Conservation (phyloP, 2,329 filamentous ascomycete species). For the Paraphaeosphaeria sporulosa region DNA sequence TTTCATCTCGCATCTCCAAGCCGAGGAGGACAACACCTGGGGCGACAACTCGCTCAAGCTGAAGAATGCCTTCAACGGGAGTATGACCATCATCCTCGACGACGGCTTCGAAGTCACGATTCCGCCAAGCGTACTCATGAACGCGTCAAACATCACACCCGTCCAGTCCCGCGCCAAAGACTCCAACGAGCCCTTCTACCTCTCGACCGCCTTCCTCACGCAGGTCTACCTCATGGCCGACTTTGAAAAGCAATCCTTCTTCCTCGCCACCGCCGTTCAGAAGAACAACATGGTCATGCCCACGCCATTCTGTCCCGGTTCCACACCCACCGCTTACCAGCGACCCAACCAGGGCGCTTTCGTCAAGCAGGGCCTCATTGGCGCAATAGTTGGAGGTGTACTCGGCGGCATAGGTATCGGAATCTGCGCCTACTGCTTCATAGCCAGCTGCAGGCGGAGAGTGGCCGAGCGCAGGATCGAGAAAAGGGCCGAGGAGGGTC, state of each 20-base stretch:
- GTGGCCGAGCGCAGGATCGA: constrained; percentile 37
- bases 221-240: constrained; percentile 56
- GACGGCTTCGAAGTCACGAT: constrained; percentile 52
- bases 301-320: constrained; percentile 49
- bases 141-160: constrained; percentile 49
- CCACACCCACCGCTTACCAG: constrained; percentile 44
- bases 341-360: constrained; percentile 39
- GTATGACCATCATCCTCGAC: constrained; percentile 50
- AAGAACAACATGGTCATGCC: constrained; percentile 53
- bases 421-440: constrained; percentile 38
- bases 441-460: constrained; percentile 37
- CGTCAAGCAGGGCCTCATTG: constrained; percentile 45
- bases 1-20: constrained; percentile 47
- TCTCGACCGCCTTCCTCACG: constrained; percentile 52
- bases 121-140: constrained; percentile 47
- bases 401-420: constrained; percentile 45
- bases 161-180: constrained; percentile 41
- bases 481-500: constrained; percentile 36
- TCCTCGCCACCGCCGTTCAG: constrained; percentile 50
- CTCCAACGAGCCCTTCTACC: constrained; percentile 42
- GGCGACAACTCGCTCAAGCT: constrained; percentile 49
- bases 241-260: constrained; percentile 51
- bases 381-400: constrained; percentile 49
- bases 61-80: constrained; percentile 47
- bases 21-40: constrained; percentile 47